These are phyloP conservation scores for Prunus armeniaca DNA, from an alignment of 306 rosid genomes.

Conservation along the genomic window DNA sequence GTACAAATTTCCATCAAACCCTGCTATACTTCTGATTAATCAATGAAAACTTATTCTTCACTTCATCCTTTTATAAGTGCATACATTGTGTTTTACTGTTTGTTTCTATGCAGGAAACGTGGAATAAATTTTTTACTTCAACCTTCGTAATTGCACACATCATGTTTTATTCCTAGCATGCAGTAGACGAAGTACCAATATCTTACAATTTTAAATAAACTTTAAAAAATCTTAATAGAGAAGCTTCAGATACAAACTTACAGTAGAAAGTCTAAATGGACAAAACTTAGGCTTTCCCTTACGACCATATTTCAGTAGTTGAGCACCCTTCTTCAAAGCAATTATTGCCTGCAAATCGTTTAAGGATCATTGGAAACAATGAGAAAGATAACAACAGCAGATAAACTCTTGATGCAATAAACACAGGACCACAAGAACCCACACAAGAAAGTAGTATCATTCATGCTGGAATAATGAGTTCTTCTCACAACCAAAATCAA, in stretches of 20 bases:
- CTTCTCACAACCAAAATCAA: background rate
- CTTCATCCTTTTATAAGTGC: background rate
- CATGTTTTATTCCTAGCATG: background rate
- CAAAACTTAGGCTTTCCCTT: slow-evolving; percentile 99
- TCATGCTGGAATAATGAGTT: background rate
- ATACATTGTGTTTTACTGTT: background rate
- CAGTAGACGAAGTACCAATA: background rate
- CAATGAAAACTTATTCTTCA: background rate
- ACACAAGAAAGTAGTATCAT: background rate
- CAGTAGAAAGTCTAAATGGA: slow-evolving; percentile 83
- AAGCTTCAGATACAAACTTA: slow-evolving; percentile 43
- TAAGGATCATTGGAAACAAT: slow-evolving; percentile 20
- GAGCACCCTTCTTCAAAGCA: slow-evolving; percentile 92
- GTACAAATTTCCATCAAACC: background rate
- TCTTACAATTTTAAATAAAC: background rate
- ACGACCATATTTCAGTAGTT: slow-evolving; percentile 93
- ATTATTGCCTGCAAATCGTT: slow-evolving; percentile 63
- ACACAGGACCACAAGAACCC: slow-evolving; percentile 7
- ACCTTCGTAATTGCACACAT: background rate
- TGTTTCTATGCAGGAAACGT: background rate
- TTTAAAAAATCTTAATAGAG: background rate
- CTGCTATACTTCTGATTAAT: background rate
- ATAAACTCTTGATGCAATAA: slow-evolving; percentile 3
- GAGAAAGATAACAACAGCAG: slow-evolving; percentile 5
- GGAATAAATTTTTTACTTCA: background rate